Evolutionary conservation across 1,284 basidiomycete genomes (phyloP).

Genomic region (Puccinia sorghi): DNA sequence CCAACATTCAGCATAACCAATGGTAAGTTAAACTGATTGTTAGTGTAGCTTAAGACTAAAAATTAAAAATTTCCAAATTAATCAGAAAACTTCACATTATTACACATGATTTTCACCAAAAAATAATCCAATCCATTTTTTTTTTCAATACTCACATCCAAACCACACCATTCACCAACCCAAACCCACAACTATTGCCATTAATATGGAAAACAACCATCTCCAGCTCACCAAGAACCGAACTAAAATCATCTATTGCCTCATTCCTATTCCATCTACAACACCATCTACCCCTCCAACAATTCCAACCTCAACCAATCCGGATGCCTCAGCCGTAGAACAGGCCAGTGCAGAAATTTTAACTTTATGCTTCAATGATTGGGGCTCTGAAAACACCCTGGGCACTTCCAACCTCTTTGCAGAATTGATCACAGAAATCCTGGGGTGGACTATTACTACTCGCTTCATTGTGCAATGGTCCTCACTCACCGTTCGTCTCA

Average conservation of each 20-base stretch:
- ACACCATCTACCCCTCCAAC: neutral
- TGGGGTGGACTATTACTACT: conserved; percentile 25
- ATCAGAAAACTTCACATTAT: too few species aligned
- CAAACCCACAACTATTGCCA: neutral
- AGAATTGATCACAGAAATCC: conserved; percentile 5
- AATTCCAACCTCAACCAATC: neutral
- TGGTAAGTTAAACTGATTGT: too few species aligned
- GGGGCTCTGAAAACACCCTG: conserved; percentile 11
- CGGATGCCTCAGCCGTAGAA: conserved; percentile 5
- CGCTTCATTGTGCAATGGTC: conserved; percentile 29
- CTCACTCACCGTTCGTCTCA: neutral
- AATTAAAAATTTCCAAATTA: too few species aligned
- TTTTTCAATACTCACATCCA: too few species aligned
- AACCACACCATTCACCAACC: neutral
- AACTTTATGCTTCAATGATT: conserved; percentile 7
- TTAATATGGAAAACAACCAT: conserved; percentile 24
- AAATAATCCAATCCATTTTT: too few species aligned
- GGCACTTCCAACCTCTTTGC: conserved; percentile 10
- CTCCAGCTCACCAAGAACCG: conserved; percentile 21
- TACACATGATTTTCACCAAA: too few species aligned
- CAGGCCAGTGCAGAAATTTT: conserved; percentile 13
- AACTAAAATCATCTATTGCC: conserved; percentile 18
- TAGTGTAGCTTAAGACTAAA: too few species aligned
- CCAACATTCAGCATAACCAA: too few species aligned
- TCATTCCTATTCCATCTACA: conserved; percentile 23